phyloP scores from a whole-genome alignment of 768 basidiomycete genomes.

The Auriculariales sp. region DNA sequence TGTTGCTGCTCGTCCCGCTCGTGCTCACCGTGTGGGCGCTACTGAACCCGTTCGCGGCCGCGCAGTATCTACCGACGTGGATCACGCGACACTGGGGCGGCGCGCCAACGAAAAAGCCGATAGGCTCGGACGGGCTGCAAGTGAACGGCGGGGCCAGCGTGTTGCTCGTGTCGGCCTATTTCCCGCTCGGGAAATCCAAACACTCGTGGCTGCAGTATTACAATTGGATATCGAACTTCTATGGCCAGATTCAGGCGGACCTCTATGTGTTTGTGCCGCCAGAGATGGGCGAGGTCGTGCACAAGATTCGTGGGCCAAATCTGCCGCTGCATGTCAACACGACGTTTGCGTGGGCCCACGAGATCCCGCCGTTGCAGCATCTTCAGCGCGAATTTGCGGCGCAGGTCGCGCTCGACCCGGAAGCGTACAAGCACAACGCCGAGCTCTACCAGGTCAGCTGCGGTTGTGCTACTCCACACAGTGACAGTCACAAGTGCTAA shows the following conservation, averaged over 20 bases:
- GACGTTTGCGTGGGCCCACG: constrained; percentile 29
- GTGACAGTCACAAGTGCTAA: too few species aligned
- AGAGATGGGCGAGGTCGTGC: constrained; percentile 16
- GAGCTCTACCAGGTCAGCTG: constrained; percentile 28
- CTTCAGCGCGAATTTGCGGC: constrained; percentile 20
- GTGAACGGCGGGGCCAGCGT: too few species aligned
- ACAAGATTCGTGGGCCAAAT: neutral
- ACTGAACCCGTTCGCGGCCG: too few species aligned
- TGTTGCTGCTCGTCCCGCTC: too few species aligned
- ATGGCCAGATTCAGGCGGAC: constrained; percentile 28
- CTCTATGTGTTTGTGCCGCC: constrained; percentile 41
- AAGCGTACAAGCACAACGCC: constrained; percentile 26
- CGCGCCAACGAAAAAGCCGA: too few species aligned
- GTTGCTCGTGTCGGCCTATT: constrained; percentile 41
- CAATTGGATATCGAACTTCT: constrained; percentile 29
- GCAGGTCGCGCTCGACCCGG: constrained; percentile 33
- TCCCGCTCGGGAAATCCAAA: constrained; percentile 35
- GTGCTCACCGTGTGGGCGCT: too few species aligned
- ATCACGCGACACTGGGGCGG: too few species aligned
- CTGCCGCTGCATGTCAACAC: constrained; percentile 27
- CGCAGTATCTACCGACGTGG: too few species aligned
- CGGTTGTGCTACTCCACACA: too few species aligned
- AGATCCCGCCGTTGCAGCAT: constrained; percentile 28
- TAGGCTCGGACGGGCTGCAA: too few species aligned
- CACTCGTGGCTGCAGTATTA: constrained; percentile 31